These are phyloP conservation scores for Pseudonitzschia delicatissima DNA, from an alignment of 108 stramenopile genomes.

Conservation along the genomic window DNA sequence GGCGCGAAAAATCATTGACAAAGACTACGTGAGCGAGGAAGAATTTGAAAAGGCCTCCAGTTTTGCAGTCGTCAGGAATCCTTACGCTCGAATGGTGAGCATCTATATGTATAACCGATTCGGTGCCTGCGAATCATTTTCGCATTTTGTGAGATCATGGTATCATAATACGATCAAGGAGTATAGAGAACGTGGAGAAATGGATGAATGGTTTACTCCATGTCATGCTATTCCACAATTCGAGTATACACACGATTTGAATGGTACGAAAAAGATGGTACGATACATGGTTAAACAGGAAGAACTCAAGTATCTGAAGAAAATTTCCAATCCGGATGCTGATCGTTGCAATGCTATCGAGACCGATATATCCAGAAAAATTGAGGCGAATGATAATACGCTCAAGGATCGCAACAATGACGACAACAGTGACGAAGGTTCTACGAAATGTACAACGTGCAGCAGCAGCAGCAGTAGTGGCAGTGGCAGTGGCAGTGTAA, in stretches of 20 bases:
- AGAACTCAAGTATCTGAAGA: slow-evolving; percentile 49
- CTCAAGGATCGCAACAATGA: slow-evolving; percentile 29
- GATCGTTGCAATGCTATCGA: background rate
- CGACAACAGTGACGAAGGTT: background rate
- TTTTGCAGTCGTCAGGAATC: slow-evolving; percentile 64
- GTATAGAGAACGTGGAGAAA: slow-evolving; percentile 50
- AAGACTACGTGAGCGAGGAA: slow-evolving; percentile 48
- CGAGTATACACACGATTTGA: slow-evolving; percentile 53
- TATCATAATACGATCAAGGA: slow-evolving; percentile 34
- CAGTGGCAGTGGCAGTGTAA: slow-evolving; percentile 15
- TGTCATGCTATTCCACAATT: slow-evolving; percentile 58
- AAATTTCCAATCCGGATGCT: background rate
- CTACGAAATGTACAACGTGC: too few relatives aligned
- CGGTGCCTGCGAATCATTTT: slow-evolving; percentile 45
- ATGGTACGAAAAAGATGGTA: slow-evolving; percentile 39
- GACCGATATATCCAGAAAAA: background rate
- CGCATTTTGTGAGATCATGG: slow-evolving; percentile 46
- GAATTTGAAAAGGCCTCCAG: slow-evolving; percentile 41
- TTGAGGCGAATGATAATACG: background rate
- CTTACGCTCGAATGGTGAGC: slow-evolving; percentile 61
- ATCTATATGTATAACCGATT: slow-evolving; percentile 67
- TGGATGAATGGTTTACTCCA: slow-evolving; percentile 63
- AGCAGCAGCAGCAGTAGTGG: background rate
- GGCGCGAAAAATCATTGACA: slow-evolving; percentile 44
- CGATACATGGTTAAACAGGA: slow-evolving; percentile 60